Conservation (phyloP, 176 grass and related monocot species). For the Pharus latifolius region DNA sequence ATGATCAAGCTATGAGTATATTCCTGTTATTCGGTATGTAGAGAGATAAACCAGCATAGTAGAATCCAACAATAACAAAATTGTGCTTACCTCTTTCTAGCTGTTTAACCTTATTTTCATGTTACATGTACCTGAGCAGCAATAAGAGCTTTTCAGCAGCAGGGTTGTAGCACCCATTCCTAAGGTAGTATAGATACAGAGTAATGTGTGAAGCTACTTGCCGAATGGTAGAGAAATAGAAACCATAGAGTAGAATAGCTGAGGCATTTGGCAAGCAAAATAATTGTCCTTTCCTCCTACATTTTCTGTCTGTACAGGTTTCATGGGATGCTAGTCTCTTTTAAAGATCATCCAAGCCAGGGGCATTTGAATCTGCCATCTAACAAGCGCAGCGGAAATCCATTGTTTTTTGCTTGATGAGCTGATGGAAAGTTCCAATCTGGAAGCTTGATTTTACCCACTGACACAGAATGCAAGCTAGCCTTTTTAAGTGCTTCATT, state of each 20-base stretch:
- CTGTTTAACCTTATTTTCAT: constrained; percentile 9
- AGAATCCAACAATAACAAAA: constrained; percentile 2
- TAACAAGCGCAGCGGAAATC: background rate
- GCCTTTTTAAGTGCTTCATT: constrained; percentile 19
- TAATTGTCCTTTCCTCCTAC: constrained; percentile 52
- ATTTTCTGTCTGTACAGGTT: constrained; percentile 51
- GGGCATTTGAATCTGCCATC: background rate
- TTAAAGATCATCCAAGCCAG: constrained; percentile 24
- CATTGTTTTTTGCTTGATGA: constrained; percentile 17
- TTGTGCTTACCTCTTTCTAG: background rate
- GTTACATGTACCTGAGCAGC: constrained; percentile 3
- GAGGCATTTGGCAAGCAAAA: constrained; percentile 29
- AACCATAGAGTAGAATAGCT: constrained; percentile 24
- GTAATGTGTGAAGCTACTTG: constrained; percentile 23
- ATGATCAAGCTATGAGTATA: constrained; percentile 20
- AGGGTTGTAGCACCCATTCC: constrained; percentile 27
- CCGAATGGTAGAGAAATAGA: constrained; percentile 19
- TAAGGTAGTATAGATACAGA: constrained; percentile 47
- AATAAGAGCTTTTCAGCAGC: constrained; percentile 32
- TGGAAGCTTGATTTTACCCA: background rate
- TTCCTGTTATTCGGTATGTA: constrained; percentile 2
- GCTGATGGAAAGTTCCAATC: constrained; percentile 16
- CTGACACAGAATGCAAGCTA: constrained; percentile 14
- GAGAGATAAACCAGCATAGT: background rate
- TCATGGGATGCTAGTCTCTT: constrained; percentile 18